These are phyloP conservation scores for Microsporum audouinii DNA, from an alignment of 2,329 filamentous ascomycete genomes.

Conservation along the genomic window DNA sequence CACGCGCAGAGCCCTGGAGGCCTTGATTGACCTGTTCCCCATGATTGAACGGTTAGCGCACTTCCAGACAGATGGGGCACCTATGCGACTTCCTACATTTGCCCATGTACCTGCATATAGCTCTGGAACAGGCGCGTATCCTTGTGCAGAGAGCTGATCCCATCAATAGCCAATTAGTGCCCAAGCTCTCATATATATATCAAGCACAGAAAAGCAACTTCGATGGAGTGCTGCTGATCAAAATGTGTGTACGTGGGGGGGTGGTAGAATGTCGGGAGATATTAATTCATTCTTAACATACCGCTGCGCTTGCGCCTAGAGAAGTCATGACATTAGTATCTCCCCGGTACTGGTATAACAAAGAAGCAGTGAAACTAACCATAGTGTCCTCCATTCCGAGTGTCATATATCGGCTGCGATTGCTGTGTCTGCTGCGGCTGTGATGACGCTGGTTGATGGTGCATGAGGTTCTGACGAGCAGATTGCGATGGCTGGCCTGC, in stretches of 20 bases:
- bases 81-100: conserved; percentile 53
- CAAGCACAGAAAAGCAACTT: not conserved
- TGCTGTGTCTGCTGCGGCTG: conserved; percentile 35
- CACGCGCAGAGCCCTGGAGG: conserved; percentile 80
- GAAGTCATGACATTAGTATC: conserved; percentile 4
- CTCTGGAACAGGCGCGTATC: conserved; percentile 77
- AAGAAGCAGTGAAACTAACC: conserved; percentile 40
- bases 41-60: conserved; percentile 1
- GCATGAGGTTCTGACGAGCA: conserved; percentile 1
- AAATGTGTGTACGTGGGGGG: not conserved
- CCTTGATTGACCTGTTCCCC: conserved; percentile 75
- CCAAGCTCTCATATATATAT: conserved; percentile 4
- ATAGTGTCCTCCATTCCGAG: conserved; percentile 63
- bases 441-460: conserved; percentile 30
- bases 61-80: not conserved
- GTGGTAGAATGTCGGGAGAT: not conserved
- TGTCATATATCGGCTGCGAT: conserved; percentile 58
- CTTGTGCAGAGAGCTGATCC: conserved; percentile 66
- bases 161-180: not conserved
- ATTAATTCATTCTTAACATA: conserved; percentile 28
- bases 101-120: conserved; percentile 91
- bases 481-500: conserved; percentile 10
- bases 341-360: not conserved
- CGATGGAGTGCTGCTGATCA: not conserved
- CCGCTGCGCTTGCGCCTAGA: conserved; percentile 56